Evolutionary conservation across 495 filamentous ascomycete species (phyloP).

Genomic region (Aspergillus biplanus): DNA sequence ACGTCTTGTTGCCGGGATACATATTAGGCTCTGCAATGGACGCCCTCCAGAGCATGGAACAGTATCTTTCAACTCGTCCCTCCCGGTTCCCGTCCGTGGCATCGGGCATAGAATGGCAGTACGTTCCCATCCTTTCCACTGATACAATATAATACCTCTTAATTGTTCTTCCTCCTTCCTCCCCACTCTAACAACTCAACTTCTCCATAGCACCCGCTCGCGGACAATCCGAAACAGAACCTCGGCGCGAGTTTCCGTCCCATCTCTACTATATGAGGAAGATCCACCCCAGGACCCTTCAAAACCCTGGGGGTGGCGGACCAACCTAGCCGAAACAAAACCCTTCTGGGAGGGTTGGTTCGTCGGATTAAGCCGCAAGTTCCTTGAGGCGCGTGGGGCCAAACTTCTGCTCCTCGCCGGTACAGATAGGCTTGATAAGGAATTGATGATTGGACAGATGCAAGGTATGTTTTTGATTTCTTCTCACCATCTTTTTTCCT

Average conservation of each 20-base stretch:
- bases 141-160: neutral
- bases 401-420: slow-evolving; percentile 92
- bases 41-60: slow-evolving; percentile 93
- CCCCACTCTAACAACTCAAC: slow-evolving; percentile 1
- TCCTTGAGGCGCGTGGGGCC: slow-evolving; percentile 79
- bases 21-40: slow-evolving; percentile 72
- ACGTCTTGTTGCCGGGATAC: neutral
- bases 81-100: slow-evolving; percentile 71
- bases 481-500: slow-evolving; percentile 1
- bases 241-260: slow-evolving; percentile 86
- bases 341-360: slow-evolving; percentile 98
- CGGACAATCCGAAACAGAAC: slow-evolving; percentile 82
- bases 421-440: slow-evolving; percentile 91
- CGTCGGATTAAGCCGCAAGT: slow-evolving; percentile 81
- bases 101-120: slow-evolving; percentile 93
- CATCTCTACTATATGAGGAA: slow-evolving; percentile 67
- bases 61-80: slow-evolving; percentile 85
- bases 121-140: slow-evolving; percentile 28
- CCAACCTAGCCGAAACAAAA: slow-evolving; percentile 80
- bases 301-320: slow-evolving; percentile 77
- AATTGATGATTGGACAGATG: slow-evolving; percentile 97
- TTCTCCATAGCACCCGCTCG: slow-evolving; percentile 63
- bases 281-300: slow-evolving; percentile 36
- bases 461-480: slow-evolving; percentile 64
- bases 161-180: neutral